Percentiles rank a stretch among this genome's conserved stretches.
Evolutionary conservation across 805 yeast species (phyloP).

Genomic region (Kluyveromyces nonfermentans): DNA sequence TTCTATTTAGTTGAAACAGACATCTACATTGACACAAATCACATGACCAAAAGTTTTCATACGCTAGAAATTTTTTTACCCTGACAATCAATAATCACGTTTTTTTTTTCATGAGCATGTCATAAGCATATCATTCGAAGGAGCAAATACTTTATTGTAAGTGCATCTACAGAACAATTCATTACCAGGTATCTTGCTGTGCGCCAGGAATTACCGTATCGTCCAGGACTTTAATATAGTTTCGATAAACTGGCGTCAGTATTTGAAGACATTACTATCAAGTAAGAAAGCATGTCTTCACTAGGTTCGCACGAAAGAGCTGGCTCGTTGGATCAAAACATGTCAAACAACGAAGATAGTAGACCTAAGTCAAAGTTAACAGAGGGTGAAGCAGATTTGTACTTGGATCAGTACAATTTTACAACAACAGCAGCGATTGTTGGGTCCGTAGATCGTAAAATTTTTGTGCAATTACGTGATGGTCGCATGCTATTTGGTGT

Average conservation of each 20-base stretch:
- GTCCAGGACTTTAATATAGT: background rate
- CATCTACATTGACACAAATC: background rate
- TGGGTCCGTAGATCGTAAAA: conserved; percentile 73
- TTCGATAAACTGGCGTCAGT: no score
- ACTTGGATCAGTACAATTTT: conserved; percentile 71
- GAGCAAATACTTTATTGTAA: no score
- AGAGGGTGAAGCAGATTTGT: conserved; percentile 45
- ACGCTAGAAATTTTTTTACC: background rate
- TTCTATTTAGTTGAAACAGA: background rate
- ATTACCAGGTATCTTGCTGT: no score
- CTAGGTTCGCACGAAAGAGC: background rate
- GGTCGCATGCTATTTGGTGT: conserved; percentile 85
- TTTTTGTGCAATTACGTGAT: conserved; percentile 79
- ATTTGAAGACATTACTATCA: background rate
- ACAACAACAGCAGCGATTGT: conserved; percentile 87
- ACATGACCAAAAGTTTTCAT: background rate
- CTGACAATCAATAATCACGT: background rate
- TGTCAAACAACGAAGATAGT: background rate
- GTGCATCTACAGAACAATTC: no score
- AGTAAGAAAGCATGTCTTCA: background rate
- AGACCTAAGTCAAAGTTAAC: conserved; percentile 19
- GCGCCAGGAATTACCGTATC: no score
- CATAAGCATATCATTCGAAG: no score
- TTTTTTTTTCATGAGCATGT: background rate
- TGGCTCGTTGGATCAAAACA: background rate